Conservation (phyloP, 2,329 filamentous ascomycete species). For the Arthrobotrys pseudoclavata region DNA sequence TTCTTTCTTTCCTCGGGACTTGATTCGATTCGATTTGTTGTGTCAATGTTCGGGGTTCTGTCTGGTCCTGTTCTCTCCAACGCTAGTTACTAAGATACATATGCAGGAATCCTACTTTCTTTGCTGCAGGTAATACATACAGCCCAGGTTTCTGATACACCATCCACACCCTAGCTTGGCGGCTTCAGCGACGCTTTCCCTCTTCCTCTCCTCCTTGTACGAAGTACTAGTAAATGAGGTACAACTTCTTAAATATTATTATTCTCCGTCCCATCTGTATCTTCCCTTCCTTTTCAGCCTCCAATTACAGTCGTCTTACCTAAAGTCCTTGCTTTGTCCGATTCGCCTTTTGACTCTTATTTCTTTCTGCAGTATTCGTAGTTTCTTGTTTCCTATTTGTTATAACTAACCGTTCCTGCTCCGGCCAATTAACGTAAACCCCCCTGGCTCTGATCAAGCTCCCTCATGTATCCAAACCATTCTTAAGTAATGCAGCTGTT, state of each 20-base stretch:
- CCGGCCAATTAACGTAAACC: background rate
- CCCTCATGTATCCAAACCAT: slow-evolving; percentile 9
- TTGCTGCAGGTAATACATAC: slow-evolving; percentile 51
- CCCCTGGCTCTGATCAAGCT: slow-evolving; percentile 2
- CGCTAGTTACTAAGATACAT: slow-evolving; percentile 33
- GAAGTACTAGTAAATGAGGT: background rate
- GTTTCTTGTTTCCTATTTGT: slow-evolving; percentile 10
- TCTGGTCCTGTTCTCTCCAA: background rate
- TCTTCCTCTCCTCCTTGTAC: background rate
- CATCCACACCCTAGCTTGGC: slow-evolving; percentile 31
- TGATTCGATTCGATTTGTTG: slow-evolving; percentile 2
- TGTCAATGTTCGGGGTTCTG: too few species aligned
- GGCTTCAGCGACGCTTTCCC: slow-evolving; percentile 45
- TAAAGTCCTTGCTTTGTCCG: slow-evolving; percentile 16
- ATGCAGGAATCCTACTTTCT: slow-evolving; percentile 58
- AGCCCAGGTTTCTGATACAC: slow-evolving; percentile 51
- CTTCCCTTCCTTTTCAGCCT: slow-evolving; percentile 40
- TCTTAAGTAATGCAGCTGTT: slow-evolving; percentile 28
- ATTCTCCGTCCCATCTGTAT: slow-evolving; percentile 10
- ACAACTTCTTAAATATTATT: slow-evolving; percentile 44
- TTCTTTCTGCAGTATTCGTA: background rate
- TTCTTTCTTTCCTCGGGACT: too few species aligned
- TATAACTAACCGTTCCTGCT: slow-evolving; percentile 6
- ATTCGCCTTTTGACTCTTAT: slow-evolving; percentile 28
- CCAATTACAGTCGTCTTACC: slow-evolving; percentile 22